phyloP scores from a whole-genome alignment of 257 asterid species.

The Thymus mandschuricus region DNA sequence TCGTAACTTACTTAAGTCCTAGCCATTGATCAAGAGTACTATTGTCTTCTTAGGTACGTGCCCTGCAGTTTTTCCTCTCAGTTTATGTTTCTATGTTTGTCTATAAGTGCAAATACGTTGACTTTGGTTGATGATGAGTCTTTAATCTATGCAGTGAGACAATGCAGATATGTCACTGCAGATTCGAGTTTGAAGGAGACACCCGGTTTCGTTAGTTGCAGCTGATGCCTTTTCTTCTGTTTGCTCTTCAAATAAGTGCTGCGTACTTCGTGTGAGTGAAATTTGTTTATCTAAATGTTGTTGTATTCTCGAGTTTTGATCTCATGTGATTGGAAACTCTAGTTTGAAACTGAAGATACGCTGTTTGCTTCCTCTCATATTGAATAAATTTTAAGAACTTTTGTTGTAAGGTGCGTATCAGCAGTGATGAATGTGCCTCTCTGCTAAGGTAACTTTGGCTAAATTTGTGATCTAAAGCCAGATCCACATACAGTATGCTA shows the following conservation, averaged over 20 bases:
- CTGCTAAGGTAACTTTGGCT: no score
- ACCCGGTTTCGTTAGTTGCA: not conserved
- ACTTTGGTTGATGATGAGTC: not conserved
- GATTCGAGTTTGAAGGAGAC: not conserved
- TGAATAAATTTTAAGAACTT: not conserved
- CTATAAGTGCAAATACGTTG: not conserved
- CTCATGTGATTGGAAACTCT: not conserved
- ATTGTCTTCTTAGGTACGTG: conserved; percentile 7
- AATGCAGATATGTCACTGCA: not conserved
- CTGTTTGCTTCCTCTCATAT: not conserved
- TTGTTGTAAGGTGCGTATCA: not conserved
- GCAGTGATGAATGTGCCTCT: not conserved
- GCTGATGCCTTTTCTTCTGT: not conserved
- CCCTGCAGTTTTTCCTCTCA: not conserved
- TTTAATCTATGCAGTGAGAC: not conserved
- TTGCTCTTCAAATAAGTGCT: conserved; percentile 3
- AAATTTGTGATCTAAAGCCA: no score
- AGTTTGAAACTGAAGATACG: not conserved
- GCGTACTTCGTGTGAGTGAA: not conserved
- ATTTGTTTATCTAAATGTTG: not conserved
- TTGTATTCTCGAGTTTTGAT: not conserved
- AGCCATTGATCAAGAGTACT: conserved; percentile 1
- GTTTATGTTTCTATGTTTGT: not conserved
- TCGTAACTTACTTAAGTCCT: not conserved
- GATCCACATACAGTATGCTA: no score